These are phyloP conservation scores for Penicillium olsonii DNA, from an alignment of 2,329 filamentous ascomycete species.

Conservation along the genomic window DNA sequence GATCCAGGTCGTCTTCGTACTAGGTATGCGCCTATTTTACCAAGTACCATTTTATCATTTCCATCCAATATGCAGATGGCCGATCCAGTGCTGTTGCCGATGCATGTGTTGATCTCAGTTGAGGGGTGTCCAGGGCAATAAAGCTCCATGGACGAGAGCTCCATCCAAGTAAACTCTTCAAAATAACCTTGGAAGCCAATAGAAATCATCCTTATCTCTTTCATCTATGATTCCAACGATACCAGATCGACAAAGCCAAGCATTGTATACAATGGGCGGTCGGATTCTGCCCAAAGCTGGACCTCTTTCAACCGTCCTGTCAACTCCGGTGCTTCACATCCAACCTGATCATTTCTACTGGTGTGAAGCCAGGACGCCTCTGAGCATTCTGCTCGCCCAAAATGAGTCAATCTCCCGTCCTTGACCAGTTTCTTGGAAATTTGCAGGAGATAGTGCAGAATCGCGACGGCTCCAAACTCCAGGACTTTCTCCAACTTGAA, in stretches of 20 bases:
- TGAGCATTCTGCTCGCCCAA: not conserved
- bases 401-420: constrained; percentile 56
- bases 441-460: constrained; percentile 63
- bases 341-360: not conserved
- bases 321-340: not conserved
- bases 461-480: constrained; percentile 66
- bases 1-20: no score
- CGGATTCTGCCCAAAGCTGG: constrained; percentile 6
- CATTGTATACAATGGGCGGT: not conserved
- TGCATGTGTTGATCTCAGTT: no score
- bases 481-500: constrained; percentile 73
- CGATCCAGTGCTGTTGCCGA: no score
- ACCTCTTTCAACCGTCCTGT: not conserved
- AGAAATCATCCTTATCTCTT: no score
- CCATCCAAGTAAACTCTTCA: no score
- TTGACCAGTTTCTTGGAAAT: constrained; percentile 67
- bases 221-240: no score
- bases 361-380: not conserved
- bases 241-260: no score
- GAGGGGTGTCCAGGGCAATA: no score
- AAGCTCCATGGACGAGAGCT: no score
- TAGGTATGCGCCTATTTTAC: no score
- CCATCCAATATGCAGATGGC: no score
- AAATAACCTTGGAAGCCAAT: not conserved
- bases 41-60: no score